Evolutionary conservation across 306 rosid species (phyloP).

Genomic region (Acmispon strigosus): DNA sequence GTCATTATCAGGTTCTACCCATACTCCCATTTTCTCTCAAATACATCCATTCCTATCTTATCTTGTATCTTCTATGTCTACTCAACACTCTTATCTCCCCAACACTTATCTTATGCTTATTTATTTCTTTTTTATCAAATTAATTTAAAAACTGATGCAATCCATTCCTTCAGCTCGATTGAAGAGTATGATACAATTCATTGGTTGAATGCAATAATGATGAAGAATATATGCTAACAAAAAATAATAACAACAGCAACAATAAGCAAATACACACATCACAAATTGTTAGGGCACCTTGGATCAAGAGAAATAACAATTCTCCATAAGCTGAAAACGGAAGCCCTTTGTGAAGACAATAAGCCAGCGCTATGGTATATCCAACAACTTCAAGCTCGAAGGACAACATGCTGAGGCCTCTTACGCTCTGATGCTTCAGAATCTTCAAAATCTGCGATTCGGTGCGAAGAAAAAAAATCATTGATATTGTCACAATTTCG

Average conservation of each 20-base stretch:
- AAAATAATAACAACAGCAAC: neutral
- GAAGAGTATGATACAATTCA: neutral
- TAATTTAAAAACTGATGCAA: neutral
- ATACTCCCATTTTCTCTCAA: neutral
- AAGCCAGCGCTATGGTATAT: slow-evolving; percentile 81
- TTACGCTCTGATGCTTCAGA: slow-evolving; percentile 59
- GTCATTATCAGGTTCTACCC: neutral
- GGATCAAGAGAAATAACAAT: slow-evolving; percentile 73
- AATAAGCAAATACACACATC: neutral
- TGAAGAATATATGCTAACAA: neutral
- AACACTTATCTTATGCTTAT: neutral
- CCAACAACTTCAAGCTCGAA: slow-evolving; percentile 90
- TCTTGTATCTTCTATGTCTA: neutral
- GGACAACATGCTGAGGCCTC: slow-evolving; percentile 79
- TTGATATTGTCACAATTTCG: neutral
- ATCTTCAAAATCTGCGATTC: slow-evolving; percentile 66
- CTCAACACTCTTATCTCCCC: neutral
- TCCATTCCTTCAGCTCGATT: neutral
- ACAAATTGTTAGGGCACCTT: slow-evolving; percentile 39
- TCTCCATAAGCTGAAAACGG: slow-evolving; percentile 96
- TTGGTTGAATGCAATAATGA: neutral
- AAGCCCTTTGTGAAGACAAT: slow-evolving; percentile 88
- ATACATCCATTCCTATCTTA: neutral
- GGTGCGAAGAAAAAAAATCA: slow-evolving; percentile 4
- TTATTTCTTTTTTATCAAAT: neutral